Percentiles rank a stretch among this genome's conserved stretches.
phyloP scores from a whole-genome alignment of 768 basidiomycete species.

The Serendipita sp. region DNA sequence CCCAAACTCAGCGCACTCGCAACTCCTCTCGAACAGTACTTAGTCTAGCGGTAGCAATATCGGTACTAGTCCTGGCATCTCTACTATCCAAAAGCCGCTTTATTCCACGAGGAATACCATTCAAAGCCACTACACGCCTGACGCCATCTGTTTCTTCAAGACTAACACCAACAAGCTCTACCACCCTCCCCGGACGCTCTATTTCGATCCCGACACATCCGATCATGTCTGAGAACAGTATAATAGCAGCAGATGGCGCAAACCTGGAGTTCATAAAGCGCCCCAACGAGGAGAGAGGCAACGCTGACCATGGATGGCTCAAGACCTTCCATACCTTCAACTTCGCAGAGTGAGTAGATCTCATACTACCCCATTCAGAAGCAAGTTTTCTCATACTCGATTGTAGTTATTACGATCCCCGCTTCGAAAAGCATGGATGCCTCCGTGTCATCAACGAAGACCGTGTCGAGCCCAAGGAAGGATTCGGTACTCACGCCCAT shows the following conservation, averaged over 20 bases:
- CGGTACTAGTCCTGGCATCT: background rate
- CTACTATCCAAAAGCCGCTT: background rate
- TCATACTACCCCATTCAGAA: background rate
- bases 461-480: slow-evolving; percentile 55
- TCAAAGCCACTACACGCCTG: too few species aligned
- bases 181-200: background rate
- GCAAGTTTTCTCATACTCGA: background rate
- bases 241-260: background rate
- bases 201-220: background rate
- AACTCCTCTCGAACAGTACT: background rate
- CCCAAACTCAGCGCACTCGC: background rate
- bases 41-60: background rate
- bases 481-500: slow-evolving; percentile 77
- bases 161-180: background rate
- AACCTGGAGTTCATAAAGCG: slow-evolving; percentile 21
- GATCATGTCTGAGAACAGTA: background rate
- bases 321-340: slow-evolving; percentile 80
- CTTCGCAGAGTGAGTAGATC: slow-evolving; percentile 42
- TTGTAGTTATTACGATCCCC: slow-evolving; percentile 41
- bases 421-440: slow-evolving; percentile 47
- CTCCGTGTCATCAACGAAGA: slow-evolving; percentile 90
- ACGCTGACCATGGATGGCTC: slow-evolving; percentile 72
- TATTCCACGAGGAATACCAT: background rate
- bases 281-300: slow-evolving; percentile 45
- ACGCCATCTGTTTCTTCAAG: too few species aligned